Base-by-base conservation (phyloP, 2,329 filamentous ascomycete species). In the Malbranchea cinnamomea region DNA sequence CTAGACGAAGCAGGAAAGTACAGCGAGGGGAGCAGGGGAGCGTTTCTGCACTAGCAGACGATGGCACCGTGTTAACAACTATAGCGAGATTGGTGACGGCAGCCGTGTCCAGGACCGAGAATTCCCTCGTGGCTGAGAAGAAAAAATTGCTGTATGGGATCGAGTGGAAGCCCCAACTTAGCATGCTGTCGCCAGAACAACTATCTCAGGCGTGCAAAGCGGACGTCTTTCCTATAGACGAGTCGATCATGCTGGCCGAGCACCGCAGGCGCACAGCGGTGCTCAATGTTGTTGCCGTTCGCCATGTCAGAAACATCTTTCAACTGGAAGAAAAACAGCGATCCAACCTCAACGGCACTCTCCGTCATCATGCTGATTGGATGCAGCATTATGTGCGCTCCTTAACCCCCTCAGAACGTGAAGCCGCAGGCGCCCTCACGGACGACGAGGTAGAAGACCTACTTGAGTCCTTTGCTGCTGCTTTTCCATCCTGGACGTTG, bases 121-220 rank as follows among this genome's bases (percentile, higher is more conserved):
- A 13, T 18, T 11, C 8, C 11, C 7, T 14, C 23, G 15, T 7
- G 6, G 28, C 19, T 10, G 28, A 33, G 2, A 43, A 43, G 30
- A 52, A 49, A 25, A 19, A n/a, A 2, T 33, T 57, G 23, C 34
- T 58, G 6, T 44, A 58, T 27, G 43, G 37, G 5, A 35, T 56
- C 18, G 47, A 53, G 15, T 59, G 54, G 54, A 52, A 53, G 34
- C 55, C 54, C 1, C 51, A 57, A 29, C 38, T 58, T 12, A 53
- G 50, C 39, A 23, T 56, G n/a, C 40, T 57, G 9, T 35, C 39
- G 10, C 38, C 40, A 6, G 15, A 45, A 23, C 43, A 55, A 33
- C 37, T 57, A 6, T 29, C 25, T 4, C 23, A 26, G 2, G 28
- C 35, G 1, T 54, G 48, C 28, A 25, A 38, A 8, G 40, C 38